phyloP scores from a whole-genome alignment of 371 early-diverging fungal species.

The Lichtheimia hyalospora region DNA sequence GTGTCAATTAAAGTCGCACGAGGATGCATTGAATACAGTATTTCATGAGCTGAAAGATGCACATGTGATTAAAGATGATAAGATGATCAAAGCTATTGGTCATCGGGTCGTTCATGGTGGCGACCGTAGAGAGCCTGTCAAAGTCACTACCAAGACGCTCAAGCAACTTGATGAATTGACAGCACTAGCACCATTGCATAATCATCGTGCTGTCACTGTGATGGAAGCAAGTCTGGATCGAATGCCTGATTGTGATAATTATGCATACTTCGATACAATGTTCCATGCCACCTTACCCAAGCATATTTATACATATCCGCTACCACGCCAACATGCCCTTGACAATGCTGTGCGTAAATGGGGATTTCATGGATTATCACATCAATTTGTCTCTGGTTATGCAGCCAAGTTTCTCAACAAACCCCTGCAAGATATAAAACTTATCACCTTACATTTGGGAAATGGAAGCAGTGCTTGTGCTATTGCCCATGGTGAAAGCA shows the following conservation, averaged over 20 bases:
- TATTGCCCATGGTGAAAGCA: slow-evolving; percentile 22
- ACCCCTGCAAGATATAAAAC: slow-evolving; percentile 18
- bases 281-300: slow-evolving; percentile 35
- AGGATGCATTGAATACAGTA: slow-evolving; percentile 6
- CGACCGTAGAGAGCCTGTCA: slow-evolving; percentile 19
- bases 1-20: slow-evolving; percentile 9
- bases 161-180: slow-evolving; percentile 25
- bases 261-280: slow-evolving; percentile 38
- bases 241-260: slow-evolving; percentile 16
- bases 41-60: slow-evolving; percentile 3
- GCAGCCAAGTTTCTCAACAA: slow-evolving; percentile 11
- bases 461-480: slow-evolving; percentile 37
- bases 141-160: slow-evolving; percentile 16
- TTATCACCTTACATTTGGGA: slow-evolving; percentile 37
- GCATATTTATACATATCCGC: slow-evolving; percentile 28
- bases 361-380: slow-evolving; percentile 41
- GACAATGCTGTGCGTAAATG: slow-evolving; percentile 23
- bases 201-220: slow-evolving; percentile 26
- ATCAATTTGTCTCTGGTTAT: slow-evolving; percentile 21
- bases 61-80: background rate
- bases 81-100: slow-evolving; percentile 10
- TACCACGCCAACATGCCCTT: slow-evolving; percentile 28
- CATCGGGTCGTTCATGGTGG: slow-evolving; percentile 42
- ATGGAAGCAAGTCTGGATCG: slow-evolving; percentile 20
- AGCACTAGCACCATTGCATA: slow-evolving; percentile 42